Percentiles rank a stretch among this genome's conserved stretches.
Evolutionary conservation across 176 grass and related monocot genomes (phyloP).

Genomic region (Juncus inflexus): DNA sequence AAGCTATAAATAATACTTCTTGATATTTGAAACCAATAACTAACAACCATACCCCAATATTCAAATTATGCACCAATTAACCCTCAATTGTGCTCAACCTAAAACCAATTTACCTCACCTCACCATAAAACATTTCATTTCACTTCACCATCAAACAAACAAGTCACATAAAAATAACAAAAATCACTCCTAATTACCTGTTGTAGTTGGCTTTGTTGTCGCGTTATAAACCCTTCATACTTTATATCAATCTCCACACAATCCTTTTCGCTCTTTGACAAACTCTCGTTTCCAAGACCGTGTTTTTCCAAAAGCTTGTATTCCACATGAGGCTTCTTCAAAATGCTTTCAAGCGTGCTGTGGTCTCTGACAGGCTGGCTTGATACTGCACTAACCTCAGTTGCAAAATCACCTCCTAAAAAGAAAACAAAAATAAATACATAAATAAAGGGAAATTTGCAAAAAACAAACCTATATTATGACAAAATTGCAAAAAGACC

Average conservation of each 20-base stretch:
- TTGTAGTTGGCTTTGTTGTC: slow-evolving; percentile 79
- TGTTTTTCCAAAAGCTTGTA: slow-evolving; percentile 94
- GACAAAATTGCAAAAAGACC: not conserved
- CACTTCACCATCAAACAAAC: too few species aligned
- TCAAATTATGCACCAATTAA: too few species aligned
- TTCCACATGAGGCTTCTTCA: slow-evolving; percentile 90
- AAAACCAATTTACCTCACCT: too few species aligned
- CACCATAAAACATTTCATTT: too few species aligned
- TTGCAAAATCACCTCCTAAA: slow-evolving; percentile 73
- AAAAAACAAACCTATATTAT: too few species aligned
- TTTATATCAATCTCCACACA: slow-evolving; percentile 99
- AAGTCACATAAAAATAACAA: too few species aligned
- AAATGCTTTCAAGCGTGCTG: slow-evolving; percentile 71
- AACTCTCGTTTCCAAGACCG: slow-evolving; percentile 63
- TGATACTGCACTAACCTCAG: slow-evolving; percentile 57
- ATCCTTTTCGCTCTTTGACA: slow-evolving; percentile 85
- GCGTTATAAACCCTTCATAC: slow-evolving; percentile 75
- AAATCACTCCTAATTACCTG: slow-evolving; percentile 40
- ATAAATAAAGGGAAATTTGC: not conserved
- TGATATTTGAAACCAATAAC: too few species aligned
- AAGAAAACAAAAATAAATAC: not conserved
- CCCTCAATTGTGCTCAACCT: too few species aligned
- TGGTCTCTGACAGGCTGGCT: slow-evolving; percentile 73
- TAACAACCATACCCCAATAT: too few species aligned
- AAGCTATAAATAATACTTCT: too few species aligned